Conservation (phyloP, 495 filamentous ascomycete species). For the Poronia punctata region DNA sequence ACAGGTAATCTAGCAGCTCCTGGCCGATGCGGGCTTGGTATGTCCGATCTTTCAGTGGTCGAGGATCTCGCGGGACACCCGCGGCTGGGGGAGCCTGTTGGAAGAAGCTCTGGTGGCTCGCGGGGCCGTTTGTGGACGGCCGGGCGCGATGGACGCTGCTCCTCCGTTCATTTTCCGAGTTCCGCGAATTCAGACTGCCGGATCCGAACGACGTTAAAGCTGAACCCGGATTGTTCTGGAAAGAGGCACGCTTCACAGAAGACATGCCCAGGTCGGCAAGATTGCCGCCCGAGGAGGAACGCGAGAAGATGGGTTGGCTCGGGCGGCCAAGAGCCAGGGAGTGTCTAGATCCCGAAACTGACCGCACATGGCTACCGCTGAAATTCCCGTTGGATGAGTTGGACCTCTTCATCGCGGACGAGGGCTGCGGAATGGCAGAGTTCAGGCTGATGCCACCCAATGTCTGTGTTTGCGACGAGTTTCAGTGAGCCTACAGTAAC, state of each 20-base stretch:
- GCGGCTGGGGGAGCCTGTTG: constrained; percentile 71
- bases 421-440: constrained; percentile 75
- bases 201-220: constrained; percentile 41
- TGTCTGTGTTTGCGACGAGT: constrained; percentile 46
- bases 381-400: constrained; percentile 66
- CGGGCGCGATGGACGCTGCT: constrained; percentile 82
- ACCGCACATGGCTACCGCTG: constrained; percentile 64
- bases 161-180: constrained; percentile 57
- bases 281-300: constrained; percentile 71
- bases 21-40: constrained; percentile 77
- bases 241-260: constrained; percentile 79
- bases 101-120: constrained; percentile 80
- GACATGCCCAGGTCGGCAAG: constrained; percentile 71
- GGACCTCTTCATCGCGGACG: constrained; percentile 93
- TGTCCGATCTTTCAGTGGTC: constrained; percentile 73
- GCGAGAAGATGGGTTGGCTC: constrained; percentile 75
- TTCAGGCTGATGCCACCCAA: constrained; percentile 71
- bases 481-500: too few species aligned
- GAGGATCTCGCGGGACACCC: constrained; percentile 77
- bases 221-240: constrained; percentile 65
- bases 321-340: constrained; percentile 74
- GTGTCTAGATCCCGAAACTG: constrained; percentile 73
- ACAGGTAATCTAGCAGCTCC: constrained; percentile 85
- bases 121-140: constrained; percentile 45
- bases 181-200: constrained; percentile 33